Conservation (phyloP, 75 land plant genomes). For the Gnetum montanum region DNA sequence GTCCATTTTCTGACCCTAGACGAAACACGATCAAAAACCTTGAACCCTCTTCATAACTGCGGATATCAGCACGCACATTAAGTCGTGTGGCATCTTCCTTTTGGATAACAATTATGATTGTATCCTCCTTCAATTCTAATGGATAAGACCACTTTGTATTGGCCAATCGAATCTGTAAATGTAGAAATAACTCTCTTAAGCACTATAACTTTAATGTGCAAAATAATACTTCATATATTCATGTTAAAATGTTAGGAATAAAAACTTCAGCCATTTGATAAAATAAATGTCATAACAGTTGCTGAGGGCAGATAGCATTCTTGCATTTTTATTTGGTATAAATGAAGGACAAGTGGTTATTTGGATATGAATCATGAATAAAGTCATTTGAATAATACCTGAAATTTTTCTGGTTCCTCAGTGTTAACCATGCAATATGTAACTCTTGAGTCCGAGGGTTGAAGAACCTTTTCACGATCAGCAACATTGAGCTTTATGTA, state of each 20-base stretch:
- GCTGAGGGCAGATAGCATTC: too few relatives aligned
- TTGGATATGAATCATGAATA: too few relatives aligned
- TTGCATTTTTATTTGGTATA: too few relatives aligned
- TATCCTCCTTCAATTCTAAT: constrained; percentile 67
- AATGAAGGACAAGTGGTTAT: too few relatives aligned
- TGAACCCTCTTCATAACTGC: constrained; percentile 98
- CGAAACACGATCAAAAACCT: constrained; percentile 81
- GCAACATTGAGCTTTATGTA: constrained; percentile 41
- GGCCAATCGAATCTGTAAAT: constrained; percentile 54
- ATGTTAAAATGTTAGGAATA: not conserved
- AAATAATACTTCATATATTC: not conserved
- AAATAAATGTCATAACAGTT: not conserved
- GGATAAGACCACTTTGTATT: constrained; percentile 85
- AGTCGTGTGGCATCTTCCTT: constrained; percentile 32
- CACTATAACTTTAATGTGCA: not conserved
- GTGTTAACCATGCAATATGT: constrained; percentile 41
- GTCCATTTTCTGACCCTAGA: constrained; percentile 60
- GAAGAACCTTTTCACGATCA: constrained; percentile 57
- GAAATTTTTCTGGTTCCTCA: constrained; percentile 40
- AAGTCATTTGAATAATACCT: constrained; percentile 31
- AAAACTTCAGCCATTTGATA: not conserved
- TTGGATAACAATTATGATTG: constrained; percentile 43
- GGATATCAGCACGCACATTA: constrained; percentile 60
- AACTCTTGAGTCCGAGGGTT: constrained; percentile 62
- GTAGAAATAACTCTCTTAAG: not conserved